Percentiles rank a stretch among this genome's conserved stretches.
phyloP scores from a whole-genome alignment of 1,139 yeast species.

The Zygosaccharomyces pseudobailii region DNA sequence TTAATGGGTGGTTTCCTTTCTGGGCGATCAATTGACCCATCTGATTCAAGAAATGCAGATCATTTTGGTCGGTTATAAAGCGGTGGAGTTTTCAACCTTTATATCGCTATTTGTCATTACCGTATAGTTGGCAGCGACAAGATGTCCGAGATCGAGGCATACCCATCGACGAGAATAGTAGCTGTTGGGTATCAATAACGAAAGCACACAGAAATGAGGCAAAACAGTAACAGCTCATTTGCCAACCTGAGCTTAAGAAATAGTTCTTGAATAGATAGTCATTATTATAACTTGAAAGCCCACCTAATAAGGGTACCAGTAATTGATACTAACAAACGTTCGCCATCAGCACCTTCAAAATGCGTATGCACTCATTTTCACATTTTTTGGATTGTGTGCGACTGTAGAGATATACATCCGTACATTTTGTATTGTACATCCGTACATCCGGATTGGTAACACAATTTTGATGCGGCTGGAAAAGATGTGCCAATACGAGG shows the following conservation, averaged over 20 bases:
- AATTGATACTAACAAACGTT: no score
- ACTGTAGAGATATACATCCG: no score
- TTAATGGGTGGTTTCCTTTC: background rate
- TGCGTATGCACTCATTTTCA: no score
- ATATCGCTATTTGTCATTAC: background rate
- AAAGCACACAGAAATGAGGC: background rate
- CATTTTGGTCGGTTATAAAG: background rate
- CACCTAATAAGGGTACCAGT: no score
- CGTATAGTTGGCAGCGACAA: background rate
- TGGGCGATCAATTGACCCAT: slow-evolving; percentile 2
- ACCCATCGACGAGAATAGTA: background rate
- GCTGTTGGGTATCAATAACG: background rate
- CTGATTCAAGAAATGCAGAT: slow-evolving; percentile 1
- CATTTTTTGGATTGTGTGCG: no score
- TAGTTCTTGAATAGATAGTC: background rate
- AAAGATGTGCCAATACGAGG: no score
- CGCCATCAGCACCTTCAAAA: no score
- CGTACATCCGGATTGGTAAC: no score
- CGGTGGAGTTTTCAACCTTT: background rate
- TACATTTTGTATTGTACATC: background rate
- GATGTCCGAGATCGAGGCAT: background rate
- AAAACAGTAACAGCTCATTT: background rate
- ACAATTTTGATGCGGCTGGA: no score
- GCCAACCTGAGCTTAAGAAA: background rate
- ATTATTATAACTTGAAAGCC: no score